These are phyloP conservation scores for Pythium insidiosum DNA, from an alignment of 352 stramenopile genomes.

Conservation along the genomic window DNA sequence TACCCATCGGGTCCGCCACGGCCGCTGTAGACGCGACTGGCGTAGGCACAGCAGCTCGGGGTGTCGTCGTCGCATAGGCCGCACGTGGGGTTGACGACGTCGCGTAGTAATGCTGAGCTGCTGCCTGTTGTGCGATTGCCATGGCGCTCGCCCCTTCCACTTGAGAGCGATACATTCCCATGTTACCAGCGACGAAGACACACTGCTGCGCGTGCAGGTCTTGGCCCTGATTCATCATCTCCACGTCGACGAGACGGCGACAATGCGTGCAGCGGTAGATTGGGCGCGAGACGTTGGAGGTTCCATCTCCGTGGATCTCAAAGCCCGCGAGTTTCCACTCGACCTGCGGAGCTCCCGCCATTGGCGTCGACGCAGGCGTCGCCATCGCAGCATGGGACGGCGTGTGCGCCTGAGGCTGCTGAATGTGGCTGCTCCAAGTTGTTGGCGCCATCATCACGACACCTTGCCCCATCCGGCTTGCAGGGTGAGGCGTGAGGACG, in stretches of 20 bases:
- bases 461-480: not conserved
- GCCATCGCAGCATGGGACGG: constrained; percentile 13
- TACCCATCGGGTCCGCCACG: too few relatives aligned
- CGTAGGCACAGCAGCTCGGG: too few relatives aligned
- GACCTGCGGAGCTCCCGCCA: constrained; percentile 11
- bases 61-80: too few relatives aligned
- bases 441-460: constrained; percentile 27
- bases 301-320: constrained; percentile 67
- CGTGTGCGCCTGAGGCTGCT: constrained; percentile 20
- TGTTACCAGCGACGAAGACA: constrained; percentile 24
- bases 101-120: too few relatives aligned
- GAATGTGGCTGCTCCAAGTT: constrained; percentile 42
- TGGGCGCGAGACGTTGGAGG: constrained; percentile 48
- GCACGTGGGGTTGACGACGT: too few relatives aligned
- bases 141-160: constrained; percentile 27
- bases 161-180: constrained; percentile 42
- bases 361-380: constrained; percentile 13
- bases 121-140: too few relatives aligned
- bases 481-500: constrained; percentile 15
- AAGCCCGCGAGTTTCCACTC: constrained; percentile 79
- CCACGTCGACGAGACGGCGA: constrained; percentile 54
- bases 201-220: constrained; percentile 54
- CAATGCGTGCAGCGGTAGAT: constrained; percentile 78
- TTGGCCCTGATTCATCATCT: constrained; percentile 51
- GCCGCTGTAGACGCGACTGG: too few relatives aligned